A percentile compares a stretch with the other conserved stretches of the same genome.
phyloP scores from a whole-genome alignment of 345 rosid species.

The Melastoma malabathricum region DNA sequence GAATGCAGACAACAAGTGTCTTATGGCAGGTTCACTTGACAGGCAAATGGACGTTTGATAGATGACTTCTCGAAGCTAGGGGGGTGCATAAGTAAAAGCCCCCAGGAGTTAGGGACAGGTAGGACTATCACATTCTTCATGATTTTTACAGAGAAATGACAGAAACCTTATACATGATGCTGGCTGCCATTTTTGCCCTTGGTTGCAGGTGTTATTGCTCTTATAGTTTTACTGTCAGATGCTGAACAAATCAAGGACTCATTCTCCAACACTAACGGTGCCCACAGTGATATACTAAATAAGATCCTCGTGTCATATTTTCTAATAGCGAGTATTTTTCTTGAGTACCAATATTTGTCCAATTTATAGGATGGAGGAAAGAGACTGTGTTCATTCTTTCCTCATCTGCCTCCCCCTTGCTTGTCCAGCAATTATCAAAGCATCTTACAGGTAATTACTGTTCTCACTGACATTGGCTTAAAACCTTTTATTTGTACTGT shows the following conservation, averaged over 20 bases:
- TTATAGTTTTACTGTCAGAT: constrained; percentile 50
- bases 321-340: too few relatives aligned
- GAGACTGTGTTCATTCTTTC: constrained; percentile 46
- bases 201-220: constrained; percentile 49
- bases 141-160: neutral
- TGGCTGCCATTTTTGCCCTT: constrained; percentile 5
- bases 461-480: neutral
- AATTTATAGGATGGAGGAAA: constrained; percentile 36
- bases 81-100: constrained; percentile 40
- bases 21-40: constrained; percentile 8
- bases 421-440: constrained; percentile 49
- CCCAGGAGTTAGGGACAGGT: constrained; percentile 55
- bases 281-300: constrained; percentile 10
- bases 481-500: neutral
- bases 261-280: constrained; percentile 45
- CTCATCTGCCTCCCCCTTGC: constrained; percentile 31
- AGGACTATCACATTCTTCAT: constrained; percentile 4
- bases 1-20: neutral
- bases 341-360: too few relatives aligned
- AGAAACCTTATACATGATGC: neutral
- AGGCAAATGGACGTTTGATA: constrained; percentile 34
- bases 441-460: constrained; percentile 34
- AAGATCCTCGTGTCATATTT: too few relatives aligned
- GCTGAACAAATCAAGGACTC: constrained; percentile 45
- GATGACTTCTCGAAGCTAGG: constrained; percentile 44